Conservation (phyloP, 108 stramenopile species). For the Conticribra weissflogii region DNA sequence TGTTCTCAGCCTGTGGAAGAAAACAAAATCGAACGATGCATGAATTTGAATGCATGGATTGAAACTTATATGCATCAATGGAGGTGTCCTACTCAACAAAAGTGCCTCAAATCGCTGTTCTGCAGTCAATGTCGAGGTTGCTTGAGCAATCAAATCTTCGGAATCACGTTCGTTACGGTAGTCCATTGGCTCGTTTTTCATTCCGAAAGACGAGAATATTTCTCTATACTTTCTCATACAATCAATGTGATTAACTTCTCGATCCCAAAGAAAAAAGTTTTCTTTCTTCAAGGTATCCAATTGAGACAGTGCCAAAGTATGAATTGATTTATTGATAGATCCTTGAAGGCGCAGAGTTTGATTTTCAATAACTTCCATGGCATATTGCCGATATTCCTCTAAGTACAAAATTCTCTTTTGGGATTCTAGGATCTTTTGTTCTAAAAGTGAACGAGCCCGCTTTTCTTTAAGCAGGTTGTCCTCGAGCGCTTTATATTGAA, state of each 20-base stretch:
- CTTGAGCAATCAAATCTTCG: no score
- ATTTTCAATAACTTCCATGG: constrained; percentile 11
- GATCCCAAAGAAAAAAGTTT: constrained; percentile 11
- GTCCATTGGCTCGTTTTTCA: background rate
- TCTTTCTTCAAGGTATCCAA: constrained; percentile 6
- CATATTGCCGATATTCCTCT: constrained; percentile 9
- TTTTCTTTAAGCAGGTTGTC: constrained; percentile 7
- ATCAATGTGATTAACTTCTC: background rate
- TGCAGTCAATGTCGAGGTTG: no score
- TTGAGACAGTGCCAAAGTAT: background rate
- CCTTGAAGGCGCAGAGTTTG: background rate
- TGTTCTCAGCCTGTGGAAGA: constrained; percentile 17
- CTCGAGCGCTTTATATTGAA: constrained; percentile 23
- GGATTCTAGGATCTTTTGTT: background rate
- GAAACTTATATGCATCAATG: no score
- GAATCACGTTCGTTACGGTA: background rate
- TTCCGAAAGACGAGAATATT: background rate
- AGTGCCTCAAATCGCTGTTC: no score
- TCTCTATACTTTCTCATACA: constrained; percentile 6
- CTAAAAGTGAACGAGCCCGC: background rate
- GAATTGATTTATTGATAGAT: constrained; percentile 4
- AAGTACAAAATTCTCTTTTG: constrained; percentile 10
- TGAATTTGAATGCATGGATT: no score
- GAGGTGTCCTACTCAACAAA: no score
- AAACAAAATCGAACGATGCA: background rate